phyloP scores from a whole-genome alignment of 768 basidiomycete species.

The Boletus rubescentipes region DNA sequence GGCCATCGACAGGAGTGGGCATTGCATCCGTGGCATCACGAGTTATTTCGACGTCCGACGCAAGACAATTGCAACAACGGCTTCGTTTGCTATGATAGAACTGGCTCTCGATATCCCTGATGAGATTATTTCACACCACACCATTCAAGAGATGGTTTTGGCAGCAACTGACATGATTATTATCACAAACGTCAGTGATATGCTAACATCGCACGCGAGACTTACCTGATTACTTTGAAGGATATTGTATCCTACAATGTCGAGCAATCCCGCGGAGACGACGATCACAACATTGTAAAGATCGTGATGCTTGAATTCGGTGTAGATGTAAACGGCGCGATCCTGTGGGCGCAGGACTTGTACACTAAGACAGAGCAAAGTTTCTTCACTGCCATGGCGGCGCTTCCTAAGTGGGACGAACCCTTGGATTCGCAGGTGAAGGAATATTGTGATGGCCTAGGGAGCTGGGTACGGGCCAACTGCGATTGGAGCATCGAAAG shows the following conservation, averaged over 20 bases:
- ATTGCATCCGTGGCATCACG: constrained; percentile 35
- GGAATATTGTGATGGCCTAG: too few relatives aligned
- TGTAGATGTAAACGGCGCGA: constrained; percentile 15
- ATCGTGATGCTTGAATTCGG: constrained; percentile 46
- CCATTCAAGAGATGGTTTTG: constrained; percentile 30
- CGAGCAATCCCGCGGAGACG: constrained; percentile 31
- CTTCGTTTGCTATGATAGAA: constrained; percentile 14
- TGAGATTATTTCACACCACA: constrained; percentile 40
- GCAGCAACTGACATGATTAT: constrained; percentile 36
- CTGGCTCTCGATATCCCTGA: constrained; percentile 38
- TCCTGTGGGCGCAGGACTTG: too few relatives aligned
- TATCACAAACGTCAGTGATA: constrained; percentile 33
- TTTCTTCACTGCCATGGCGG: too few relatives aligned
- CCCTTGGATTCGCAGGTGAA: too few relatives aligned
- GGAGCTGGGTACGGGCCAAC: too few relatives aligned
- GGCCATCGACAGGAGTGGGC: constrained; percentile 4
- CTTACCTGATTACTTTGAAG: constrained; percentile 5
- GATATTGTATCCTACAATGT: constrained; percentile 33
- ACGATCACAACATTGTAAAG: constrained; percentile 43
- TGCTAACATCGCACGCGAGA: not conserved
- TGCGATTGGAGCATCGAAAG: too few relatives aligned
- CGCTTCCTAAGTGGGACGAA: too few relatives aligned
- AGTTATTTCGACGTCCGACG: constrained; percentile 43
- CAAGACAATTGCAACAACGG: constrained; percentile 24
- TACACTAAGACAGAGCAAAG: too few relatives aligned